Conservation (phyloP, 257 asterid genomes). For the Solanum gracilifrons region DNA sequence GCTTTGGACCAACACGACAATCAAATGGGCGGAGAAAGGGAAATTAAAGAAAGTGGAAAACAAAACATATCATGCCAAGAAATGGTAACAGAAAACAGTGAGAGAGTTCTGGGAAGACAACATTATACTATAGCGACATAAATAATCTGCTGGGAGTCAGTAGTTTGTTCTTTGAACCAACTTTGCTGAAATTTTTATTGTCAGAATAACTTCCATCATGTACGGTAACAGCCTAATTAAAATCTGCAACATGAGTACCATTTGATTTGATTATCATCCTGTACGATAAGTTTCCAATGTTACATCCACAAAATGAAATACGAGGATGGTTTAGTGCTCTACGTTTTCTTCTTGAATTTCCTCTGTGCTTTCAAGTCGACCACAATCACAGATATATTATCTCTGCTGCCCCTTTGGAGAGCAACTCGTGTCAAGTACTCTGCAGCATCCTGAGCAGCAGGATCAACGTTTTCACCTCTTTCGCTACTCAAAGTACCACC, state of each 20-base stretch:
- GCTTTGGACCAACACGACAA: not conserved
- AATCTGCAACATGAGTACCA: not conserved
- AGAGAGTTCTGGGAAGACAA: not conserved
- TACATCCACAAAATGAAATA: not conserved
- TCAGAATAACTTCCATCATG: not conserved
- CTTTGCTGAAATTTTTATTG: not conserved
- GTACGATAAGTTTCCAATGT: not conserved
- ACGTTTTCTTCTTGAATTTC: conserved; percentile 43
- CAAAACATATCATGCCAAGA: not conserved
- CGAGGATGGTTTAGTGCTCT: not conserved
- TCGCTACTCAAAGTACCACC: conserved; percentile 17
- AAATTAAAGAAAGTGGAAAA: not conserved
- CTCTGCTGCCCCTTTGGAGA: conserved; percentile 55
- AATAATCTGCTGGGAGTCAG: not conserved
- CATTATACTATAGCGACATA: not conserved
- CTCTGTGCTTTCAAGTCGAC: conserved; percentile 61
- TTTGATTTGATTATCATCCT: not conserved
- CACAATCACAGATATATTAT: conserved; percentile 59
- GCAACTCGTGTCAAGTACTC: conserved; percentile 48
- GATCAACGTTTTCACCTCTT: conserved; percentile 33
- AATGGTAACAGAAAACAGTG: not conserved
- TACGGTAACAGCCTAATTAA: not conserved
- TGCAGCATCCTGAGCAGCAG: conserved; percentile 66
- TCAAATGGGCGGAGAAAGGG: not conserved
- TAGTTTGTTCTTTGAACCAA: not conserved